Base-by-base conservation (phyloP, 2,329 filamentous ascomycete genomes). In the Paradendryphiella salina region DNA sequence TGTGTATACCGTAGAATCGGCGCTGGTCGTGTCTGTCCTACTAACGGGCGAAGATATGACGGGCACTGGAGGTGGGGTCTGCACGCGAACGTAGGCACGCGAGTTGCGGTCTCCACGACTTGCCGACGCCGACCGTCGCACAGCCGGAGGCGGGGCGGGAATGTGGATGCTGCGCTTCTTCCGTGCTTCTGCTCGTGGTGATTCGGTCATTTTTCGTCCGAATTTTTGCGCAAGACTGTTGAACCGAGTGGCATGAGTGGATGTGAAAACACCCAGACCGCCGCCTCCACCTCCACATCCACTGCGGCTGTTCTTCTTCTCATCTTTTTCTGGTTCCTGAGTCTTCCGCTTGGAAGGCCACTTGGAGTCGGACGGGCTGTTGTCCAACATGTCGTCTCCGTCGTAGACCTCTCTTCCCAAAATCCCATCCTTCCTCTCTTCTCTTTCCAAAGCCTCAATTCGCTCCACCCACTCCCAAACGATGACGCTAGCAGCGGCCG, bases 401-500 rank as follows among this genome's bases (percentile, higher is more conserved):
- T 96, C 92, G 66, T 96, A 96, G 0, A 96, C 85, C 67, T 96
- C 92, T 57, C 92, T 81, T 3, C 92, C 92, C 1, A 96, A 76
- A 47, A 96, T 95, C 0, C 92, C 92, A 63, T 96, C 91, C 73
- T 95, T 96, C 74, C 92, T 90, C 71, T 96, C 91, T 71, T 96
- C 91, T 60, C 92, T 84, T 76, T 96, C 92, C 54, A 96, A 74
- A 0, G 91, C 90, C 71, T 96, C 92, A 40, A 96, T 96, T 20
- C 92, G 83, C 73, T 96, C 92, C 3, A 96, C 92, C 92, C 92
- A 96, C 73, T 96, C 92, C 92, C 92, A 96, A 2, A 96, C 92
- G 17, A 96, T 89, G n/a, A 96, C 92, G 74, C 90, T 96, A 21
- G 92, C 92, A 1, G 91, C 91, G 0, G 92, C 91, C 1, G 91